Conservation (phyloP, 495 filamentous ascomycete genomes). For the Pyronema omphalodes region DNA sequence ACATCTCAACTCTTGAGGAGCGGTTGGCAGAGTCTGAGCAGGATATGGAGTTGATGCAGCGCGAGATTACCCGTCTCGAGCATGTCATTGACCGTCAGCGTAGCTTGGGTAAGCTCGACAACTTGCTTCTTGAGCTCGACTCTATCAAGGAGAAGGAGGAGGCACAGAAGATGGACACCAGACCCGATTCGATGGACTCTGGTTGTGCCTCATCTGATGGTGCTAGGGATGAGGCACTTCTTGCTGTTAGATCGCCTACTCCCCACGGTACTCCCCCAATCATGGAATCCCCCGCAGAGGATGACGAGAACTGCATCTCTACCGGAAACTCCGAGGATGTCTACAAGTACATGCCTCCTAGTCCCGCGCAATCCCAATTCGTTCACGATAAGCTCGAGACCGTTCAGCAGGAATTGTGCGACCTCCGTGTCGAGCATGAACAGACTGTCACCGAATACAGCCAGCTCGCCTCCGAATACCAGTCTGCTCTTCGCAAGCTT, state of each 20-base stretch:
- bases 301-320: background rate
- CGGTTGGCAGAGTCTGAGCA: constrained; percentile 89
- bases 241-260: background rate
- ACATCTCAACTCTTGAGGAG: constrained; percentile 93
- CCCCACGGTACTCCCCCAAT: constrained; percentile 1
- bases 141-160: constrained; percentile 30
- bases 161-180: background rate
- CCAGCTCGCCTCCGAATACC: constrained; percentile 69
- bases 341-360: constrained; percentile 32
- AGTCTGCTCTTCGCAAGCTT: constrained; percentile 65
- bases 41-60: constrained; percentile 89
- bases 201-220: background rate
- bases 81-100: constrained; percentile 91
- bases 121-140: constrained; percentile 76
- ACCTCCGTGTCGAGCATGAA: constrained; percentile 81
- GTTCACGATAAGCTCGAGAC: constrained; percentile 86
- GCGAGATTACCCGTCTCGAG: constrained; percentile 82
- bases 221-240: background rate
- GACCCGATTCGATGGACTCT: background rate
- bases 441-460: constrained; percentile 63
- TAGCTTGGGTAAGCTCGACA: constrained; percentile 86
- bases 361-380: constrained; percentile 64
- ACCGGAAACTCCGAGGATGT: background rate
- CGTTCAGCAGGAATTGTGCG: constrained; percentile 80
- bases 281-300: background rate